Percentiles rank a stretch among this genome's conserved stretches.
Evolutionary conservation across 495 filamentous ascomycete species (phyloP).

Genomic region (Gamarada debralockiae): DNA sequence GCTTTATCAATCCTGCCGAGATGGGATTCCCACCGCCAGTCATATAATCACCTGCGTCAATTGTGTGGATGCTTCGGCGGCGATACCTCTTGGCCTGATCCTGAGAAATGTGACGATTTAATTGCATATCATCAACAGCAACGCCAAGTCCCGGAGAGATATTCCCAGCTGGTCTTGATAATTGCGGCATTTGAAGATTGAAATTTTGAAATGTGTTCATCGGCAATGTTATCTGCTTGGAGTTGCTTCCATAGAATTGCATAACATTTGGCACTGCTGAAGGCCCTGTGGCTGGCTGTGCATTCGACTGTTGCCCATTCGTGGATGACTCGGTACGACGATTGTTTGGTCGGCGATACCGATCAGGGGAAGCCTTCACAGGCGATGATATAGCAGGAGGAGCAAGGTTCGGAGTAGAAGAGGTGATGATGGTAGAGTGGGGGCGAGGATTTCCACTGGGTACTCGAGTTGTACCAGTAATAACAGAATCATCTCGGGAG

Average conservation of each 20-base stretch:
- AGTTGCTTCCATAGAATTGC: constrained; percentile 21
- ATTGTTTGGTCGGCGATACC: constrained; percentile 47
- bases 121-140: constrained; percentile 45
- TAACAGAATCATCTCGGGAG: constrained; percentile 31
- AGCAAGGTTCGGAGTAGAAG: constrained; percentile 24
- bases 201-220: constrained; percentile 1
- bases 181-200: constrained; percentile 19
- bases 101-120: constrained; percentile 39
- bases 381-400: constrained; percentile 24
- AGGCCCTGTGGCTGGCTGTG: constrained; percentile 20
- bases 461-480: constrained; percentile 30
- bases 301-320: constrained; percentile 26
- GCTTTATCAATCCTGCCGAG: constrained; percentile 23
- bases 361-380: constrained; percentile 45
- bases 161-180: constrained; percentile 6
- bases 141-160: neutral
- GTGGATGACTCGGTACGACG: constrained; percentile 36
- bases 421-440: constrained; percentile 18
- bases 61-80: constrained; percentile 75
- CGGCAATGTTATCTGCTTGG: constrained; percentile 2
- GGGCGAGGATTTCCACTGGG: constrained; percentile 14
- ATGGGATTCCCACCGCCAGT: constrained; percentile 16
- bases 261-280: constrained; percentile 24
- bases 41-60: constrained; percentile 59
- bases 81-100: constrained; percentile 75